These are phyloP conservation scores for Venturia pyrina DNA, from an alignment of 2,329 filamentous ascomycete genomes.

Conservation along the genomic window DNA sequence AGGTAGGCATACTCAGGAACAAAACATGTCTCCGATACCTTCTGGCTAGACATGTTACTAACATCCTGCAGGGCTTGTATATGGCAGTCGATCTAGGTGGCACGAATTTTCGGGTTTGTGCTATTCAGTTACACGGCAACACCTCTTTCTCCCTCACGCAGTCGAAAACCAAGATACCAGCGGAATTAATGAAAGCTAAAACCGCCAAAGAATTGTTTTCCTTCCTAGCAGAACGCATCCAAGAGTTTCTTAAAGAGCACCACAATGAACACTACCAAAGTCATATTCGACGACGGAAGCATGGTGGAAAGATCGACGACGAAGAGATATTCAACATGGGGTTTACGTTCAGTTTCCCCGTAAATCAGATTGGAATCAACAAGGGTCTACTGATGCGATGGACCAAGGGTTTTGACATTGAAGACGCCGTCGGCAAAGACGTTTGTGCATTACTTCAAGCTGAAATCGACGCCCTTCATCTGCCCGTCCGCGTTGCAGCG, in stretches of 20 bases:
- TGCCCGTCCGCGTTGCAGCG: constrained; percentile 90
- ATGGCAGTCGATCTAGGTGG: constrained; percentile 96
- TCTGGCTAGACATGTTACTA: constrained; percentile 11
- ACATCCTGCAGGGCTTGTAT: constrained; percentile 67
- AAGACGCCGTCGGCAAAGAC: constrained; percentile 88
- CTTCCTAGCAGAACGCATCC: constrained; percentile 89
- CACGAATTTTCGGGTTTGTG: constrained; percentile 97
- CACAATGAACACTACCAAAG: constrained; percentile 78
- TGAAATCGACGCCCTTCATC: constrained; percentile 75
- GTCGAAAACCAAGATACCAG: constrained; percentile 85
- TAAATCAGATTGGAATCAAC: constrained; percentile 90
- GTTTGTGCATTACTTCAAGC: constrained; percentile 82
- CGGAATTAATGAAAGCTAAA: constrained; percentile 80
- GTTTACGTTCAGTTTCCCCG: constrained; percentile 98
- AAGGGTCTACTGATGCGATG: constrained; percentile 88
- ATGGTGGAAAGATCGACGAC: constrained; percentile 41
- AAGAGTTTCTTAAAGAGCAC: constrained; percentile 75
- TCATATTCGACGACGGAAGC: constrained; percentile 51
- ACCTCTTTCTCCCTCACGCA: constrained; percentile 90
- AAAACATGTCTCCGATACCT: neutral
- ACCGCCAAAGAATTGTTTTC: constrained; percentile 79
- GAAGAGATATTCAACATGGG: constrained; percentile 83
- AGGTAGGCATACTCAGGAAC: constrained; percentile 46
- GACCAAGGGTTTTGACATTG: constrained; percentile 98
- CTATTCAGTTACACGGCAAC: constrained; percentile 85